Base-by-base conservation (phyloP, 1,139 yeast species). In the Saccharomyces pastorianus region DNA sequence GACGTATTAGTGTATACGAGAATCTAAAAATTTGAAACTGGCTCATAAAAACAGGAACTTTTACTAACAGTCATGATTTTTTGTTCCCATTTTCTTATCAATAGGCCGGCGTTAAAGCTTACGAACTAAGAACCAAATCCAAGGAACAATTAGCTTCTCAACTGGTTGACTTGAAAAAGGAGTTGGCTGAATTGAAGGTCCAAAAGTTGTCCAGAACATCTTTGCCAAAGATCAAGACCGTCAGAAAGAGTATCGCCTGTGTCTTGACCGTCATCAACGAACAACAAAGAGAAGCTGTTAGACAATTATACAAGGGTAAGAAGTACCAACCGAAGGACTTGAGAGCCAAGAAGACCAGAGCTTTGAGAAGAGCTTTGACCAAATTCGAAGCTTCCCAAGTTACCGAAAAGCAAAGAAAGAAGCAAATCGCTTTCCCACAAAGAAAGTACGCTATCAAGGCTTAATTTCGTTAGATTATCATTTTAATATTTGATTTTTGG, bases 271-370 rank as follows among this genome's bases (percentile, higher is more conserved):
- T 91, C 79, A 89, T 93, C 81, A 91, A 88, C 93, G 83, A 84
- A 73, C 89, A 88, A 83, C 96, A 90, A 82, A 91, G 99, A 81
- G 91, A 86, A 67, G 85, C 87, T 70, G 96, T 89, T 76, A 88
- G 88, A 79, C 95, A 87, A 75, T 86, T 88, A 84, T 91, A 90
- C 93, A 83, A 83, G 69, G 96, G 91, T 80, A 90, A 90, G 85
- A 91, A 90, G 82, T 88, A 84, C 85, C 83, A 85, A 77, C 99
- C 99, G 82, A 91, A 91, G 84, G 98, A 91, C 77, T 85, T 93
- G 80, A 93, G 98, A 83, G 96, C 89, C 73, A 93, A 93, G 91
- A 88, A 93, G 87, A 93, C 99, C 80, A 93, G 98, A 85, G 98
- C 99, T 78, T 81, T 93, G 79, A 91, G 99, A 88, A 89, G 98